Conservation (phyloP, 306 rosid species). For the Corylus americana region DNA sequence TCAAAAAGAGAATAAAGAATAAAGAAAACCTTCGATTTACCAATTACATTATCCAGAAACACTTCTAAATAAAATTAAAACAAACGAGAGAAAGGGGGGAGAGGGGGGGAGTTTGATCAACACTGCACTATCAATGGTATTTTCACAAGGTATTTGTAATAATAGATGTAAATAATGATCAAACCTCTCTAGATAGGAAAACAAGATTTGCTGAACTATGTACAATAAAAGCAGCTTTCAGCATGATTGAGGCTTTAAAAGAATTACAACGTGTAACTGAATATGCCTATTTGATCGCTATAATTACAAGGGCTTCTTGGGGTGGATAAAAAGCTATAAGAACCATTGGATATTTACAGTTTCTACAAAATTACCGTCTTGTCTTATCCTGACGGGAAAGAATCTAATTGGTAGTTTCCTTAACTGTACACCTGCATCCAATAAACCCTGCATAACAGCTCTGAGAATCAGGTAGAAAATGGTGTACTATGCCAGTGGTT, state of each 20-base stretch:
- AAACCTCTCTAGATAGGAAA: slow-evolving; percentile 10
- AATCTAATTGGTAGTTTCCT: slow-evolving; percentile 21
- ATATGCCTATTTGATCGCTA: slow-evolving; percentile 9
- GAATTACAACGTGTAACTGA: slow-evolving; percentile 19
- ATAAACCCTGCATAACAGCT: slow-evolving; percentile 6
- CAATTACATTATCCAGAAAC: too few species aligned
- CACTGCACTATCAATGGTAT: background rate
- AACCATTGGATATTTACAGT: slow-evolving; percentile 9
- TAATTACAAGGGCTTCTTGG: slow-evolving; percentile 18
- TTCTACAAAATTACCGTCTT: slow-evolving; percentile 21
- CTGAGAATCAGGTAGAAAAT: background rate
- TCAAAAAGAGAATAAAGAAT: too few species aligned
- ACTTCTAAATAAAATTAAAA: too few species aligned
- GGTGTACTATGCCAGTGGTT: background rate
- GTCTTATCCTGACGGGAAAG: slow-evolving; percentile 24
- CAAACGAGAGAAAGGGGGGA: background rate
- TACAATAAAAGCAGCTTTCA: slow-evolving; percentile 19
- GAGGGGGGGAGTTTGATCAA: background rate
- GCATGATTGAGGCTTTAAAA: slow-evolving; percentile 13
- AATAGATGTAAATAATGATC: background rate
- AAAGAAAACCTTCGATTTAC: too few species aligned
- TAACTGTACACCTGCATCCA: slow-evolving; percentile 35
- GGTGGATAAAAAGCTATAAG: background rate
- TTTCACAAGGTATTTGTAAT: background rate
- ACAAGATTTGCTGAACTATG: slow-evolving; percentile 20